A percentile compares a stretch with the other conserved stretches of the same genome.
Conservation (phyloP, 257 asterid genomes). For the Fraxinus americana region DNA sequence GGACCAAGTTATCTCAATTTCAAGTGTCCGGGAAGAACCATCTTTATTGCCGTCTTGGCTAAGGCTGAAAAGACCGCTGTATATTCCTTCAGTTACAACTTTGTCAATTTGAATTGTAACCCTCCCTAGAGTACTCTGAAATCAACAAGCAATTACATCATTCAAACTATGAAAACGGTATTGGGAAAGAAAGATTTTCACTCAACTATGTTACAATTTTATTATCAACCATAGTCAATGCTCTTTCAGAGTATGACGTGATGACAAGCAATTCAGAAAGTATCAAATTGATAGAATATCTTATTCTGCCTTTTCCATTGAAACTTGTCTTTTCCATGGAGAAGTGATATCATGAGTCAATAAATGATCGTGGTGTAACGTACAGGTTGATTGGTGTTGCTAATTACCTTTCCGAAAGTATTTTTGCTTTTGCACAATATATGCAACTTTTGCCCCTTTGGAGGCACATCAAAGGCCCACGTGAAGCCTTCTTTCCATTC, state of each 20-base stretch:
- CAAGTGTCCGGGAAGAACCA: slow-evolving; percentile 44
- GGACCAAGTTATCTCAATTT: slow-evolving; percentile 51
- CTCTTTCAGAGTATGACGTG: neutral
- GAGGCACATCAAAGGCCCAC: slow-evolving; percentile 95
- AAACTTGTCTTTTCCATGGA: neutral
- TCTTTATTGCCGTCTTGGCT: slow-evolving; percentile 45
- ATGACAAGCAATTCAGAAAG: neutral
- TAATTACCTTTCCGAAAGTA: slow-evolving; percentile 82
- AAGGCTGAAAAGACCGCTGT: slow-evolving; percentile 44
- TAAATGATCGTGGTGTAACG: neutral
- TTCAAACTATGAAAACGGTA: slow-evolving; percentile 6
- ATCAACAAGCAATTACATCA: slow-evolving; percentile 20
- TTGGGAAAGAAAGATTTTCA: neutral
- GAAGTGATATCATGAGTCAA: neutral
- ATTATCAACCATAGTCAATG: neutral
- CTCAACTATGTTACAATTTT: neutral
- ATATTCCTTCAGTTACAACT: slow-evolving; percentile 61
- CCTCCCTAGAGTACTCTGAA: slow-evolving; percentile 73
- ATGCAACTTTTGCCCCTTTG: slow-evolving; percentile 84
- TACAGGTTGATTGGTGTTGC: slow-evolving; percentile 11
- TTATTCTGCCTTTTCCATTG: neutral
- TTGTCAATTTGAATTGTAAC: slow-evolving; percentile 77
- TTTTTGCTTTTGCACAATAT: slow-evolving; percentile 67
- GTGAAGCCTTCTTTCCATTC: slow-evolving; percentile 86
- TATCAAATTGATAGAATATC: neutral